A percentile compares a stretch with the other conserved stretches of the same genome.
These are phyloP conservation scores for Arabis alpina DNA, from an alignment of 345 rosid genomes.

Conservation along the genomic window DNA sequence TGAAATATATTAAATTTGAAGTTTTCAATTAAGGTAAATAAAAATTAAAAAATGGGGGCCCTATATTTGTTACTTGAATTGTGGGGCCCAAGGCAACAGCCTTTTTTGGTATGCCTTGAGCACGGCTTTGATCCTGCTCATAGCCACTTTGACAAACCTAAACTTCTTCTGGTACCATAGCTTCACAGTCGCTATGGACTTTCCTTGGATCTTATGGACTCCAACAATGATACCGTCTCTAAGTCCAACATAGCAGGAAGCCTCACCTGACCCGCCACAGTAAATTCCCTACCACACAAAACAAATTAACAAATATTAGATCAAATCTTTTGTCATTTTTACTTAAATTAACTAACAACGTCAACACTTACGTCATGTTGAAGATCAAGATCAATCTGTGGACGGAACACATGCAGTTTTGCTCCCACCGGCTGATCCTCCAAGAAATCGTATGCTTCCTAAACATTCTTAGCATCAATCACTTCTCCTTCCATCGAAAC, in stretches of 20 bases:
- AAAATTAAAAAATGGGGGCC: too few species aligned
- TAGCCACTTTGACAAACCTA: not conserved
- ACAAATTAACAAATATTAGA: not conserved
- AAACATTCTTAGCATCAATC: not conserved
- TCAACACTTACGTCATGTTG: not conserved
- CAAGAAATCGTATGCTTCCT: not conserved
- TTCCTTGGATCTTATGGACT: not conserved
- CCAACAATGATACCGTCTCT: not conserved
- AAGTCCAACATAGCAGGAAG: not conserved
- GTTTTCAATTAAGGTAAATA: too few species aligned
- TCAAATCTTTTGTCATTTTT: not conserved
- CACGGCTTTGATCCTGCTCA: too few species aligned
- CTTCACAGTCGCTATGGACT: not conserved
- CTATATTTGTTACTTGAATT: too few species aligned
- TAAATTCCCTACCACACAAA: constrained; percentile 8
- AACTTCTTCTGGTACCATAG: constrained; percentile 11
- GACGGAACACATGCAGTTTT: constrained; percentile 1
- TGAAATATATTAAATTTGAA: too few species aligned
- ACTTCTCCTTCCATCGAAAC: constrained; percentile 20
- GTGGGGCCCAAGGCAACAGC: too few species aligned
- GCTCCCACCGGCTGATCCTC: not conserved
- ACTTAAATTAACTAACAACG: not conserved
- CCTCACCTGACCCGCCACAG: not conserved
- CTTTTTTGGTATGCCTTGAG: too few species aligned
- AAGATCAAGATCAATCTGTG: not conserved